A percentile compares a stretch with the other conserved stretches of the same genome.
These are phyloP conservation scores for Cyclotella atomus DNA, from an alignment of 108 stramenopile species.

Conservation along the genomic window DNA sequence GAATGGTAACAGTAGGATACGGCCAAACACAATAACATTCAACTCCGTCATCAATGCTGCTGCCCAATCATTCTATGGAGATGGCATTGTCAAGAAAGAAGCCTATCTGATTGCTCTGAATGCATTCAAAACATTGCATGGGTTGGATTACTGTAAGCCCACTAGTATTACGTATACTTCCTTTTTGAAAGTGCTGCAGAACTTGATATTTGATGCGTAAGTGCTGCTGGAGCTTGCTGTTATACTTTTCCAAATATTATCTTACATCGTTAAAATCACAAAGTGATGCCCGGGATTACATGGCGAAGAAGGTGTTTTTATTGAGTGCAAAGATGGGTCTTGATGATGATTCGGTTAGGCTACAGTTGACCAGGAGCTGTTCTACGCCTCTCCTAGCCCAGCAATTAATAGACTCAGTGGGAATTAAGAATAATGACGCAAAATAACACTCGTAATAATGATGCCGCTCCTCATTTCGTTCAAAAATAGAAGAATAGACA, in stretches of 20 bases:
- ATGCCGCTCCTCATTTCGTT: too few species aligned
- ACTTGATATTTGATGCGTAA: too few species aligned
- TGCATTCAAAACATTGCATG: conserved; percentile 33
- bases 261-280: too few species aligned
- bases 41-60: conserved; percentile 71
- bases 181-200: conserved; percentile 36
- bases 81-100: conserved; percentile 29
- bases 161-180: conserved; percentile 36
- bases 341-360: conserved; percentile 18
- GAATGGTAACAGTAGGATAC: conserved; percentile 35
- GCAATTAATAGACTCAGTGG: conserved; percentile 1
- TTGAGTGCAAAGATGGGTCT: conserved; percentile 22
- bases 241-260: too few species aligned
- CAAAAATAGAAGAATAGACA: too few species aligned
- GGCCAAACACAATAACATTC: conserved; percentile 71
- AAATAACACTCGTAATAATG: too few species aligned
- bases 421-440: too few species aligned
- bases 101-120: conserved; percentile 36
- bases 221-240: too few species aligned
- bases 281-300: conserved; percentile 37
- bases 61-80: conserved; percentile 34
- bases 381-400: neutral
- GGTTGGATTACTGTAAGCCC: conserved; percentile 36
- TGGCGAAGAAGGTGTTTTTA: conserved; percentile 39
- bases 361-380: conserved; percentile 32